These are phyloP conservation scores for Epicoccum nigrum DNA, from an alignment of 2,329 filamentous ascomycete genomes.

Conservation along the genomic window DNA sequence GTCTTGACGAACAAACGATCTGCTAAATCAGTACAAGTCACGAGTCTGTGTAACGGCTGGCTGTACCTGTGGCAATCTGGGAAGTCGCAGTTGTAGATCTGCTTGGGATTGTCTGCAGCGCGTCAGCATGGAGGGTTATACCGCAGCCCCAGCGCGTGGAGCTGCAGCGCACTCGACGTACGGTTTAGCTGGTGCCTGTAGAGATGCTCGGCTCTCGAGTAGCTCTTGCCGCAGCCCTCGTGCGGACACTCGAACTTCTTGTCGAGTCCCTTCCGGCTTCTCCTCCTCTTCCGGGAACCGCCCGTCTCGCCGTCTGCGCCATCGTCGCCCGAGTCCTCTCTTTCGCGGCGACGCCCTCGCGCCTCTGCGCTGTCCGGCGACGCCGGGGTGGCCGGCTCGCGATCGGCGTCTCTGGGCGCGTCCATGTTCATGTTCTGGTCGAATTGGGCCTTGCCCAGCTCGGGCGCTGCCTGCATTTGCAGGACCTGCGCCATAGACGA, in stretches of 20 bases:
- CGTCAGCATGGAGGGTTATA: slow-evolving; percentile 15
- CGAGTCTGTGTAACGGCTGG: too few relatives aligned
- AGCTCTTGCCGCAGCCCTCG: slow-evolving; percentile 91
- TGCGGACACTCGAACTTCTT: slow-evolving; percentile 76
- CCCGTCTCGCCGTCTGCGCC: slow-evolving; percentile 35
- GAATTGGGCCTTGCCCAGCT: slow-evolving; percentile 44
- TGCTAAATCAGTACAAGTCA: neutral
- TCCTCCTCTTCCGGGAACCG: slow-evolving; percentile 62
- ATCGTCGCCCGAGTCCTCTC: slow-evolving; percentile 40
- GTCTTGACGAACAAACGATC: slow-evolving; percentile 92
- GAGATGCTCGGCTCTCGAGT: slow-evolving; percentile 94
- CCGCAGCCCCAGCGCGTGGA: neutral
- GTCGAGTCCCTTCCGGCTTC: slow-evolving; percentile 78
- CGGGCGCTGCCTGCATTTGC: slow-evolving; percentile 46
- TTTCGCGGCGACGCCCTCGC: slow-evolving; percentile 47
- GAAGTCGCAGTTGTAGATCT: slow-evolving; percentile 92
- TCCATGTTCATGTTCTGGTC: slow-evolving; percentile 48
- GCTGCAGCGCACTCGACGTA: slow-evolving; percentile 52
- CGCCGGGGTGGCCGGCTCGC: slow-evolving; percentile 41
- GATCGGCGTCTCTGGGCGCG: slow-evolving; percentile 29
- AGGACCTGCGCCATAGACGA: slow-evolving; percentile 45
- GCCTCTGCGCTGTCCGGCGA: slow-evolving; percentile 44
- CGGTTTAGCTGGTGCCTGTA: slow-evolving; percentile 96
- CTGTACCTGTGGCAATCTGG: slow-evolving; percentile 73
- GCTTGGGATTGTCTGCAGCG: slow-evolving; percentile 79